Base-by-base conservation (phyloP, 2,329 filamentous ascomycete genomes). In the Colletotrichum falcatum region DNA sequence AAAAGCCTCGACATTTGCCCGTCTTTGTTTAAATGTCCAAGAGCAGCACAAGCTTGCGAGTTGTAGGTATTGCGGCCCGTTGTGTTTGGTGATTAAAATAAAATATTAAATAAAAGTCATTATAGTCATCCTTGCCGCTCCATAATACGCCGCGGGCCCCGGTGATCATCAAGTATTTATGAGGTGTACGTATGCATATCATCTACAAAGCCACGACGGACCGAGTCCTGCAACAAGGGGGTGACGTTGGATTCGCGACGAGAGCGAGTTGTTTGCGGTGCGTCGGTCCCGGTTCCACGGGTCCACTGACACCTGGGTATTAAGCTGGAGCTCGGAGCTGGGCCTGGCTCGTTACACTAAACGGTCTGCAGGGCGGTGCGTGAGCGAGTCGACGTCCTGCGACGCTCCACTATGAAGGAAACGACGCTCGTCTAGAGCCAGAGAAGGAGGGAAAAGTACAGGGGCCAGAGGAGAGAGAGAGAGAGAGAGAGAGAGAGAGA, bases 261-360 rank as follows among this genome's bases (percentile, higher is more conserved):
- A 23, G 42, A 61, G 67, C 56, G 23, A 62, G n/a, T 14, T 42
- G 51, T 37, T 42, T 51, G 20, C 39, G 14, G 39, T 46, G n/a
- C 26, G 61, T 61, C 51, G 64, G 58, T 70, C 64, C 67, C 67
- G 56, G 61, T 60, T 28, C 67, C 44, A 48, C 53, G 64, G 67
- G 67, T 70, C 65, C 64, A 67, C 65, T 58, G 56, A 53, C 64
- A 68, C 54, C 51, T n/a, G n/a, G n/a, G n/a, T n/a, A n/a, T n/a
- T n/a, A n/a, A n/a, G 66, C 53, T 68, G 59, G n/a, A 61, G 33
- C 33, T 51, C n/a, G 42, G 30, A 39, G 59, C 44, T 51, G 46
- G 59, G 33, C 44, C 61, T 51, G 42, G 30, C 64, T 69, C 54
- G 55, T 59, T 69, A 53, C 66, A 60, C 61, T 37, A 58, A 69